Base-by-base conservation (phyloP, 2,329 filamentous ascomycete genomes). In the Thermothelomyces thermophilus region DNA sequence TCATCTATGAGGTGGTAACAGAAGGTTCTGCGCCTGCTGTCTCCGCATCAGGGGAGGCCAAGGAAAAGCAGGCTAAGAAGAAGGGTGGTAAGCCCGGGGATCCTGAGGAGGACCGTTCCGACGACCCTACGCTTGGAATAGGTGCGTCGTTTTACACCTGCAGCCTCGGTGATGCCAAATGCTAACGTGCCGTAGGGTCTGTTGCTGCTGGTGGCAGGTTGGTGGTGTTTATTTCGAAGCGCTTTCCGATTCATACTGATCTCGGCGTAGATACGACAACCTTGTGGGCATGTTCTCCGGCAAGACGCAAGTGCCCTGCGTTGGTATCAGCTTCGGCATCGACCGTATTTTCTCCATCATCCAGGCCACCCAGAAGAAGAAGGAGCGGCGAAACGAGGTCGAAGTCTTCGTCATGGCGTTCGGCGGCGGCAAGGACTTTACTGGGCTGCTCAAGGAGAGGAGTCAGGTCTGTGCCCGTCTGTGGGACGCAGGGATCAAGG, bases 351-450 rank as follows among this genome's bases (percentile, higher is more conserved):
- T 95, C 71, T 89, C 86, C 60, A 90, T 96, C 63, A 88, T 85
- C 57, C 90, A 95, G 68, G 84, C 87, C 11, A 81, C 80, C 54
- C 79, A 77, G 50, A 79, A 80, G 51, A 75, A 78, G 51, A 54
- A 55, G 41, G 47, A 50, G 46, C 74, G 86, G 56, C 75, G 76
- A 56, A 89, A 84, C 62, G 86, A 93, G 60, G 84, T 90, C 2
- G 90, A 97, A 63, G 90, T 90, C 40, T 96, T 83, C 68, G 86
- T 97, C 62, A 97, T 97, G 90, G 90, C 90, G 0, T 90, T 96
- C 63, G 90, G 89, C 47, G 86, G 87, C 46, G 86, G 88, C 46
- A 91, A 90, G 69, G 86, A 83, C 17, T 91, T 90, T 67, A 84
- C 77, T 14, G 88, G 88, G 31, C 73, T 94, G 56, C 70, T 95